phyloP scores from a whole-genome alignment of 805 yeast genomes.

The Blastobotrys terrestris region DNA sequence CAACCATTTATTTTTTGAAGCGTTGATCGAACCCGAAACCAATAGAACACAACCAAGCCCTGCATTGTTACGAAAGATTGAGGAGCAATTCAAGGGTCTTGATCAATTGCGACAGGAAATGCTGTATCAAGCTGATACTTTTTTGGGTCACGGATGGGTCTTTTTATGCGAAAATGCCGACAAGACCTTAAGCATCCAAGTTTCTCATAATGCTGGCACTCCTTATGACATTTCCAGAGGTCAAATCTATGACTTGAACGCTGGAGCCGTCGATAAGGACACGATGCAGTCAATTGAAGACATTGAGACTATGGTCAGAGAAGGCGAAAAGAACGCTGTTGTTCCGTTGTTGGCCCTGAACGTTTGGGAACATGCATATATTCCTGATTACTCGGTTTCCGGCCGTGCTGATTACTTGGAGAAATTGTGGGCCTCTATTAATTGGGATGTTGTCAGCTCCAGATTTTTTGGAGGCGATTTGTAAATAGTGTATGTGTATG shows the following conservation, averaged over 20 bases:
- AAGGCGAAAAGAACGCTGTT: slow-evolving; percentile 25
- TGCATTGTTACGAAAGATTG: slow-evolving; percentile 37
- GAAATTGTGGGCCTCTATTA: slow-evolving; percentile 68
- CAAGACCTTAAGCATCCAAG: slow-evolving; percentile 54
- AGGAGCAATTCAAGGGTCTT: slow-evolving; percentile 64
- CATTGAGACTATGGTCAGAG: slow-evolving; percentile 36
- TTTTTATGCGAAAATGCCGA: slow-evolving; percentile 69
- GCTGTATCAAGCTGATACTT: slow-evolving; percentile 58
- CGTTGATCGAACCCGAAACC: slow-evolving; percentile 33
- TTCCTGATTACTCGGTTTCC: slow-evolving; percentile 72
- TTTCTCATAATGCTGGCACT: slow-evolving; percentile 86
- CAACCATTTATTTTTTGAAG: slow-evolving; percentile 82
- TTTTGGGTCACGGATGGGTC: slow-evolving; percentile 85
- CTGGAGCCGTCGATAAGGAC: slow-evolving; percentile 47
- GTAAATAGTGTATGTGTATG: background rate
- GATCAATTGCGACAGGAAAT: slow-evolving; percentile 69
- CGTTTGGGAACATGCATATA: slow-evolving; percentile 86
- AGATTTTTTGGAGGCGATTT: slow-evolving; percentile 8
- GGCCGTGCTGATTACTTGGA: slow-evolving; percentile 69
- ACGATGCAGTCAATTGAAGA: slow-evolving; percentile 43
- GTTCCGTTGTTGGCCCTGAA: slow-evolving; percentile 73
- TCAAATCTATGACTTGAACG: slow-evolving; percentile 71
- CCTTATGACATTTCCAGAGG: slow-evolving; percentile 58
- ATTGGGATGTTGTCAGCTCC: slow-evolving; percentile 55
- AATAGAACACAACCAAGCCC: slow-evolving; percentile 28